phyloP scores from a whole-genome alignment of 352 stramenopile species.

The Phytophthora capsici region DNA sequence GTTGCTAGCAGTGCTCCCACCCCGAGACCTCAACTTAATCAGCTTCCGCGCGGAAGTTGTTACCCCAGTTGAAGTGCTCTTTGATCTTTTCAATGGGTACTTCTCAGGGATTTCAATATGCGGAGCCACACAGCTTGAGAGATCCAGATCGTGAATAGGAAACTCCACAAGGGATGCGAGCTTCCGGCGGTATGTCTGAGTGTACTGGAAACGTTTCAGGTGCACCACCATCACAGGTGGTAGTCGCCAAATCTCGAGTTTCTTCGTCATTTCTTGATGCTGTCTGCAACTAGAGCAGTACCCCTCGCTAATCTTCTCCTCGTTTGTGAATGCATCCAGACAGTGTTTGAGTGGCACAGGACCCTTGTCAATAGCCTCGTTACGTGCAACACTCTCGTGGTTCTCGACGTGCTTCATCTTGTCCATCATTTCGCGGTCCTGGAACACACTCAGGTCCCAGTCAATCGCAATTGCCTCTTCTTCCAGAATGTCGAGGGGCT shows the following conservation, averaged over 20 bases:
- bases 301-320: constrained; percentile 91
- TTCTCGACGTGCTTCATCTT: constrained; percentile 88
- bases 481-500: constrained; percentile 81
- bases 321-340: constrained; percentile 83
- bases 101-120: constrained; percentile 82
- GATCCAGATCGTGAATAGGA: constrained; percentile 94
- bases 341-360: constrained; percentile 85
- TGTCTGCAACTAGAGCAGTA: constrained; percentile 98
- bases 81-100: constrained; percentile 75
- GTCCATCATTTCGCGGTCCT: constrained; percentile 82
- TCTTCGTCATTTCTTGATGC: constrained; percentile 97
- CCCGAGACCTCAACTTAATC: constrained; percentile 40
- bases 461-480: constrained; percentile 90
- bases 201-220: constrained; percentile 99
- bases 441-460: constrained; percentile 86
- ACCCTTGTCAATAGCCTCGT: constrained; percentile 88
- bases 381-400: constrained; percentile 83
- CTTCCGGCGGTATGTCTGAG: constrained; percentile 90
- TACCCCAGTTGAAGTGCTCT: constrained; percentile 27
- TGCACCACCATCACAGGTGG: constrained; percentile 98
- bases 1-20: constrained; percentile 30
- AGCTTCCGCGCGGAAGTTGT: constrained; percentile 32
- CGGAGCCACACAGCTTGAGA: constrained; percentile 89
- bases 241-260: constrained; percentile 97
- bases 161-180: constrained; percentile 95